phyloP scores from a whole-genome alignment of 2,329 filamentous ascomycete genomes.

The Fusarium gaditjirri region DNA sequence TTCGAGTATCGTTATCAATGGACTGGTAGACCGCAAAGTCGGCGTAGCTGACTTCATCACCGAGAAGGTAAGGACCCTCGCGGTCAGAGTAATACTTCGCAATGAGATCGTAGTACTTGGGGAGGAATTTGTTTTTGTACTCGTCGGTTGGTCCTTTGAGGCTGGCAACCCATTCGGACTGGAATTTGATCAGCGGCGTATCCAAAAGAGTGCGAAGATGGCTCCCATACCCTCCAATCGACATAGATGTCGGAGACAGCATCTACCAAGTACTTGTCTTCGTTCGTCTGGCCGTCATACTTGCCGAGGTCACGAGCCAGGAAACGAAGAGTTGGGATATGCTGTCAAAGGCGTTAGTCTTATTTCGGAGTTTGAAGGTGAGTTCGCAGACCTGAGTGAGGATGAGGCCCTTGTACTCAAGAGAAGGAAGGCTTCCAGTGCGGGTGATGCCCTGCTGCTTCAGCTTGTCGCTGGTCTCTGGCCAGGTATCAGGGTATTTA shows the following conservation, averaged over 20 bases:
- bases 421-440: conserved; percentile 49
- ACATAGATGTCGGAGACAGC: conserved; percentile 16
- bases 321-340: conserved; percentile 20
- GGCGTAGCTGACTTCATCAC: conserved; percentile 17
- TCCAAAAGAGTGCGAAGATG: no score
- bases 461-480: conserved; percentile 41
- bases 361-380: rapidly evolving
- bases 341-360: neutral
- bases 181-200: no score
- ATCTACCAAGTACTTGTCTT: conserved; percentile 23
- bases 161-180: conserved; percentile 14
- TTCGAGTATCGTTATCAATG: conserved; percentile 22
- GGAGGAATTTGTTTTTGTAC: conserved; percentile 21
- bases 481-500: conserved; percentile 23
- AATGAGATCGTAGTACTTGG: conserved; percentile 13
- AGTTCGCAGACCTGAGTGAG: conserved; percentile 32
- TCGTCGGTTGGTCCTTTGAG: conserved; percentile 7
- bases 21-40: conserved; percentile 31
- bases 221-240: conserved; percentile 11
- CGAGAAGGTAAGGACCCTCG: conserved; percentile 23
- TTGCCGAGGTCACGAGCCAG: conserved; percentile 24
- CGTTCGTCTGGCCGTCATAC: conserved; percentile 22
- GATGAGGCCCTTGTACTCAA: conserved; percentile 50
- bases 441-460: conserved; percentile 40
- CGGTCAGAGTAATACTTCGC: conserved; percentile 25